Conservation (phyloP, 2,329 filamentous ascomycete species). For the Ophiostoma montium region DNA sequence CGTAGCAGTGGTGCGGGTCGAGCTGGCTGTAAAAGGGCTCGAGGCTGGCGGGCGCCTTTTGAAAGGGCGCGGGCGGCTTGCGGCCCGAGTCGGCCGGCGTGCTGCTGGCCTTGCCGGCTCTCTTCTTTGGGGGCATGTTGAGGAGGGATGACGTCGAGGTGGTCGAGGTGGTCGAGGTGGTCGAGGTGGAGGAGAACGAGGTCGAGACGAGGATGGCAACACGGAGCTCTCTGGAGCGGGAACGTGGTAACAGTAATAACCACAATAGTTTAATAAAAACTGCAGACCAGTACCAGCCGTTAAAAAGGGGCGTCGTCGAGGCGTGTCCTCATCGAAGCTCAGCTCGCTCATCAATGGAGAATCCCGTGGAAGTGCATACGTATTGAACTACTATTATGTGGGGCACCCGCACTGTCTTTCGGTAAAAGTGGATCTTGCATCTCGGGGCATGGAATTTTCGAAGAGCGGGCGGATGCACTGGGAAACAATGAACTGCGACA, state of each 20-base stretch:
- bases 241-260: not conserved
- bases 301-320: no score
- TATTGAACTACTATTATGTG: no score
- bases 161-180: constrained; percentile 6
- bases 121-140: constrained; percentile 7
- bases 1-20: constrained; percentile 58
- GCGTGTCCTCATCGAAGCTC: no score
- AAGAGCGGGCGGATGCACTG: no score
- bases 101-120: constrained; percentile 15
- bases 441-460: not conserved
- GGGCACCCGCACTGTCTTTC: not conserved
- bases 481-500: not conserved
- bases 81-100: not conserved
- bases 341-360: no score
- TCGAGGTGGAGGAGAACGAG: not conserved
- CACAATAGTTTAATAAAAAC: not conserved
- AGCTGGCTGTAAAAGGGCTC: constrained; percentile 53
- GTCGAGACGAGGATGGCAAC: not conserved
- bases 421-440: not conserved
- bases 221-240: not conserved
- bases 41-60: constrained; percentile 47
- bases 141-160: not conserved
- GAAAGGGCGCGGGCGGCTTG: constrained; percentile 51
- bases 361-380: no score
- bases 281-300: no score